Conservation (phyloP, 768 basidiomycete genomes). For the Psilocybe subaeruginosa region DNA sequence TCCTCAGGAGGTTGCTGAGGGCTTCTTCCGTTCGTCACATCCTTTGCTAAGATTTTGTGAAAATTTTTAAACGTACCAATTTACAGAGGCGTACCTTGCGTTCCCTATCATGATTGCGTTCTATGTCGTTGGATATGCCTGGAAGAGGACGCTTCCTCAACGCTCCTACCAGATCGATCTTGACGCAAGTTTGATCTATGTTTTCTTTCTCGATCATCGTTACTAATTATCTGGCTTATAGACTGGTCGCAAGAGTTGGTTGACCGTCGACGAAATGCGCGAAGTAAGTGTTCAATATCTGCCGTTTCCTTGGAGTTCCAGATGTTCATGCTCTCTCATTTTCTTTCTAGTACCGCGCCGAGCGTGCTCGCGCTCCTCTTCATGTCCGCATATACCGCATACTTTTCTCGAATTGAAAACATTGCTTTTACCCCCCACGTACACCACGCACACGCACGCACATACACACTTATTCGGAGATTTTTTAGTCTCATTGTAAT, state of each 20-base stretch:
- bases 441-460: too few species aligned
- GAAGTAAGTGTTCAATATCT: slow-evolving; percentile 25
- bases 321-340: neutral
- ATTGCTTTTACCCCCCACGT: neutral
- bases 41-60: neutral
- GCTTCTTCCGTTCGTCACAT: slow-evolving; percentile 40
- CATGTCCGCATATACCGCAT: slow-evolving; percentile 40
- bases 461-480: neutral
- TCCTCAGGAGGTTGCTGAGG: slow-evolving; percentile 30
- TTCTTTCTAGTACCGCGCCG: slow-evolving; percentile 37
- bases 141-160: slow-evolving; percentile 43
- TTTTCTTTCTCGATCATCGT: neutral
- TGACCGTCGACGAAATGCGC: slow-evolving; percentile 48
- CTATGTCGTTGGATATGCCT: slow-evolving; percentile 38
- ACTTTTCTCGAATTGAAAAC: slow-evolving; percentile 38
- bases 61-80: neutral
- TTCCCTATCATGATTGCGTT: slow-evolving; percentile 42
- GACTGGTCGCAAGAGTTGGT: slow-evolving; percentile 50
- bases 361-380: slow-evolving; percentile 37
- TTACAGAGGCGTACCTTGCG: slow-evolving; percentile 40
- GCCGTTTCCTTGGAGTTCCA: neutral
- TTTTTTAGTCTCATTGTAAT: neutral
- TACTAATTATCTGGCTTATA: slow-evolving; percentile 8
- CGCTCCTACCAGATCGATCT: slow-evolving; percentile 43
- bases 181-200: slow-evolving; percentile 28